Conservation (phyloP, 306 rosid genomes). For the Glycine latifolia region DNA sequence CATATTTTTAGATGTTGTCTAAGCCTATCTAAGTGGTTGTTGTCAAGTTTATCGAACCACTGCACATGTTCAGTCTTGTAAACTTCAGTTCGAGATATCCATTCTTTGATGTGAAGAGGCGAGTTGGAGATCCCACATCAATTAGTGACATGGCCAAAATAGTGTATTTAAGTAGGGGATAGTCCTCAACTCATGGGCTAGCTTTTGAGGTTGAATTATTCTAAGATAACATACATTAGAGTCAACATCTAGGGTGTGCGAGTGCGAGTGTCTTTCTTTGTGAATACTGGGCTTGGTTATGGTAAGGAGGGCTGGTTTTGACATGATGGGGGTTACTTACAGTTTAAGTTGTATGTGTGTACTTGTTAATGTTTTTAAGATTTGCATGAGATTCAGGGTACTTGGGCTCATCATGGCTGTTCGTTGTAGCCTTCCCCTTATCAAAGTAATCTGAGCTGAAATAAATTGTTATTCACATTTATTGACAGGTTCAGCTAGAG, state of each 20-base stretch:
- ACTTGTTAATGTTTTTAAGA: conserved; percentile 10
- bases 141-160: too few species aligned
- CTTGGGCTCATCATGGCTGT: conserved; percentile 28
- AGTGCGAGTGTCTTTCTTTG: not conserved
- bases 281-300: conserved; percentile 9
- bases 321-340: not conserved
- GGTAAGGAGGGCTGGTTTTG: not conserved
- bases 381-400: conserved; percentile 36
- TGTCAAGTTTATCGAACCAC: too few species aligned
- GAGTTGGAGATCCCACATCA: not conserved
- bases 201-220: too few species aligned
- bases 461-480: conserved; percentile 38
- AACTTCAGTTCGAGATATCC: too few species aligned
- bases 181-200: not conserved
- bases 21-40: too few species aligned
- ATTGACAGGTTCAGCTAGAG: conserved; percentile 88
- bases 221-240: not conserved
- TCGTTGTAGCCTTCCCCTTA: conserved; percentile 32
- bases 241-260: not conserved
- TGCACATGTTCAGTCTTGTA: too few species aligned
- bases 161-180: not conserved
- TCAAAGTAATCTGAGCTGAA: conserved; percentile 37
- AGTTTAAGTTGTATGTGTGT: conserved; percentile 23
- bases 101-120: too few species aligned
- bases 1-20: too few species aligned